Conservation (phyloP, 352 stramenopile species). For the Blastocystis hominis region DNA sequence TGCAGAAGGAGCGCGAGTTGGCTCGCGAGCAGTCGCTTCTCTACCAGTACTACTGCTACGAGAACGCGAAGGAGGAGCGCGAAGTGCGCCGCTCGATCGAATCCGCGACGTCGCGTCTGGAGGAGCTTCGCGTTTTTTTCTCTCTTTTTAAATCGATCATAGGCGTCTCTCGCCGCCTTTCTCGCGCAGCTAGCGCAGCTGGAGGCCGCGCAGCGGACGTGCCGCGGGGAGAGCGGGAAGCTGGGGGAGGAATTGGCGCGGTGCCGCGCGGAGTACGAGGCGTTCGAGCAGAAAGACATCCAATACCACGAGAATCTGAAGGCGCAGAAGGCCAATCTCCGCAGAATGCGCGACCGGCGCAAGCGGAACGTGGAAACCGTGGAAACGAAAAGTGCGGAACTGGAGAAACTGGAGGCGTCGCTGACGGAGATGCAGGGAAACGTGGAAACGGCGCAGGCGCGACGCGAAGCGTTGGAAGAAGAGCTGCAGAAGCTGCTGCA, state of each 20-base stretch:
- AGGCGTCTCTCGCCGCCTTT: not conserved
- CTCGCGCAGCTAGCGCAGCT: not conserved
- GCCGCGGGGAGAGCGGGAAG: conserved; percentile 70
- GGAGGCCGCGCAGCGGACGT: not conserved
- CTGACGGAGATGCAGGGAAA: conserved; percentile 70
- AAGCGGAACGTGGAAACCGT: conserved; percentile 79
- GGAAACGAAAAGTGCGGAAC: conserved; percentile 71
- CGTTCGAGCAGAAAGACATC: conserved; percentile 91
- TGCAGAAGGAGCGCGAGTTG: conserved; percentile 86
- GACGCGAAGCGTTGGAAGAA: conserved; percentile 61
- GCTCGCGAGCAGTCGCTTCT: conserved; percentile 88
- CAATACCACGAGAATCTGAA: conserved; percentile 93
- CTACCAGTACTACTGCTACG: conserved; percentile 83
- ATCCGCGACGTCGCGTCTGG: conserved; percentile 66
- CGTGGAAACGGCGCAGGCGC: not conserved
- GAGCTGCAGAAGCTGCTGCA: conserved; percentile 66
- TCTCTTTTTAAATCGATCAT: not conserved
- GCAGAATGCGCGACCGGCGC: conserved; percentile 77
- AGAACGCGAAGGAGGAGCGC: conserved; percentile 68
- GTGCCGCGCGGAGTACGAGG: conserved; percentile 80
- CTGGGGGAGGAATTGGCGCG: conserved; percentile 75
- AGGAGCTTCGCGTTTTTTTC: conserved; percentile 62
- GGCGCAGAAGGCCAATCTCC: conserved; percentile 79
- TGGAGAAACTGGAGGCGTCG: conserved; percentile 76
- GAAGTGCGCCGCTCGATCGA: conserved; percentile 67